Conservation (phyloP, 345 rosid species). For the Geranium brycei region DNA sequence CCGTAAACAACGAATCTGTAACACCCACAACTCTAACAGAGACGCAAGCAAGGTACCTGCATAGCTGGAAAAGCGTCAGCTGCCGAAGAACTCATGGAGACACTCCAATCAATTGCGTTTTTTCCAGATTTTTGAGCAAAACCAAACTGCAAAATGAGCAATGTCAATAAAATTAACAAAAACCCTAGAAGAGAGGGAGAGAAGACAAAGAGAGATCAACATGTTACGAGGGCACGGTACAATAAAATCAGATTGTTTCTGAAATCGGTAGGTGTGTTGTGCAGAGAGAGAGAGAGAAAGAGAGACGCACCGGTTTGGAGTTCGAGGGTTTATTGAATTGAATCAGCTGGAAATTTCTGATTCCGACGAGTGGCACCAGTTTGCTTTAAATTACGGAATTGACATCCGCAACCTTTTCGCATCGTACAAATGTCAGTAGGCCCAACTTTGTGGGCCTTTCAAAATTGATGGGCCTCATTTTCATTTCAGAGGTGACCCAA, state of each 20-base stretch:
- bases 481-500: too few species aligned
- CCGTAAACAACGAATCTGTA: too few species aligned
- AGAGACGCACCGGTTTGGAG: neutral
- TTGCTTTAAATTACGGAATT: neutral
- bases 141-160: neutral
- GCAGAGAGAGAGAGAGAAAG: neutral
- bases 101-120: neutral
- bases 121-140: neutral
- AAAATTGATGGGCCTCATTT: too few species aligned
- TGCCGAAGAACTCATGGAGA: slow-evolving; percentile 18
- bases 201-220: neutral
- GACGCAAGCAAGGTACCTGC: slow-evolving; percentile 8
- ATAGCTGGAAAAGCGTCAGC: slow-evolving; percentile 19
- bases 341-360: neutral
- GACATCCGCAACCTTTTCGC: neutral
- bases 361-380: neutral
- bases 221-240: neutral
- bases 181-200: neutral
- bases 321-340: neutral
- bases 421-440: too few species aligned
- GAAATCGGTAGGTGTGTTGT: neutral
- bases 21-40: too few species aligned
- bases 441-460: too few species aligned
- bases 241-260: neutral
- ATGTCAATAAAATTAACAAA: neutral